phyloP scores from a whole-genome alignment of 2,329 filamentous ascomycete genomes.

The Penicillium expansum region DNA sequence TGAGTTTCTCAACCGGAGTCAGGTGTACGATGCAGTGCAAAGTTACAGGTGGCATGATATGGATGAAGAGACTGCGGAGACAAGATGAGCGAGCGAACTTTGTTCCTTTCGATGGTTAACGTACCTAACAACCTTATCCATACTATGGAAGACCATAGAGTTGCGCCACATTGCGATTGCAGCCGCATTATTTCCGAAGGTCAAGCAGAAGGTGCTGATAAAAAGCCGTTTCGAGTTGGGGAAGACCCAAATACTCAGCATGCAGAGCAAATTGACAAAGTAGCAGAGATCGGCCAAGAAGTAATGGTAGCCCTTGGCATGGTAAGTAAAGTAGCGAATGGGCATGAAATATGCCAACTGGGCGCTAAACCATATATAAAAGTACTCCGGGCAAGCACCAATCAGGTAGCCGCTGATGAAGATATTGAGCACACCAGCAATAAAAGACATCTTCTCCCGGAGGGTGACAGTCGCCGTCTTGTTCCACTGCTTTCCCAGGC shows the following conservation, averaged over 20 bases:
- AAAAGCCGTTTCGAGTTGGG: constrained; percentile 87
- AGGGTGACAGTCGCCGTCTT: constrained; percentile 83
- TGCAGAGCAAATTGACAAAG: constrained; percentile 86
- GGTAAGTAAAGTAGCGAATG: constrained; percentile 87
- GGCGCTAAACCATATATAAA: constrained; percentile 87
- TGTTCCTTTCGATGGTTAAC: constrained; percentile 11
- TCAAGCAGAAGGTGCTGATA: constrained; percentile 86
- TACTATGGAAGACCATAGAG: constrained; percentile 94
- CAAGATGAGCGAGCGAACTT: constrained; percentile 1
- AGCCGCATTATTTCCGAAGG: constrained; percentile 93
- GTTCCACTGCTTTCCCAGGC: constrained; percentile 80
- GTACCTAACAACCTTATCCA: constrained; percentile 91
- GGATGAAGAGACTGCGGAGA: constrained; percentile 76
- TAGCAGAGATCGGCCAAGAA: constrained; percentile 97
- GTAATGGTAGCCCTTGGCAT: constrained; percentile 89
- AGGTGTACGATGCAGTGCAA: constrained; percentile 91
- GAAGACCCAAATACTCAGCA: constrained; percentile 85
- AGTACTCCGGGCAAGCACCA: constrained; percentile 77
- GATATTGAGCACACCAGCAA: constrained; percentile 93
- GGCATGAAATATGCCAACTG: constrained; percentile 97
- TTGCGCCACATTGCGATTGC: constrained; percentile 99
- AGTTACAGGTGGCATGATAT: constrained; percentile 96
- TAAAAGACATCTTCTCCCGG: constrained; percentile 93
- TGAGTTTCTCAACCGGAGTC: constrained; percentile 63
- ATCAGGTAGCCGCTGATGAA: constrained; percentile 95